phyloP scores from a whole-genome alignment of 2,329 filamentous ascomycete species.

The Penicillium sp. region DNA sequence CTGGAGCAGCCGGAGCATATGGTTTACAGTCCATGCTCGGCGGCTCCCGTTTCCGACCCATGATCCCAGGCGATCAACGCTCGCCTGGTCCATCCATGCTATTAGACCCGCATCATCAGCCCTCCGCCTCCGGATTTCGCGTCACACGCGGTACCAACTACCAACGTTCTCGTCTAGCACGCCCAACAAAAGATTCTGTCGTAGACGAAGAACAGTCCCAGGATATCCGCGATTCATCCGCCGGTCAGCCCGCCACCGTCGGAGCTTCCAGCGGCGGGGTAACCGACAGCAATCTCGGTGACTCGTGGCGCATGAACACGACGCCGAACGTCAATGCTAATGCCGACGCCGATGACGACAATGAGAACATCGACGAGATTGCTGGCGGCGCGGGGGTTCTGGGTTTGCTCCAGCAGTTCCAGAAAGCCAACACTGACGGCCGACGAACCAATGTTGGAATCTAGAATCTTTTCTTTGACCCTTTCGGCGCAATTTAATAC shows the following conservation, averaged over 20 bases:
- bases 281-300: constrained; percentile 59
- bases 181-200: constrained; percentile 28
- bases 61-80: constrained; percentile 24
- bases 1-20: constrained; percentile 17
- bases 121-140: constrained; percentile 40
- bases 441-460: constrained; percentile 37
- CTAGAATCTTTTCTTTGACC: constrained; percentile 11
- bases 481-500: neutral
- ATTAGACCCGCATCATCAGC: constrained; percentile 49
- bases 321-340: constrained; percentile 33
- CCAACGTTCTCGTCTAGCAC: constrained; percentile 33
- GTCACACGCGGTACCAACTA: constrained; percentile 24
- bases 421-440: constrained; percentile 53
- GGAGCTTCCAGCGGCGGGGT: constrained; percentile 39
- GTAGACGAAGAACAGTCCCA: constrained; percentile 29
- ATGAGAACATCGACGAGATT: constrained; percentile 48
- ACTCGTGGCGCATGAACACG: constrained; percentile 50
- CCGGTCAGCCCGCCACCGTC: constrained; percentile 17
- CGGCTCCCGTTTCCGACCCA: constrained; percentile 26
- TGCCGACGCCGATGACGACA: constrained; percentile 47
- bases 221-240: constrained; percentile 14
- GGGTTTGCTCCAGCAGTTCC: constrained; percentile 65
- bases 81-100: constrained; percentile 45
- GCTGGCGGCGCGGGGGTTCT: constrained; percentile 57
- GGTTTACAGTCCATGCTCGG: constrained; percentile 31